A percentile compares a stretch with the other conserved stretches of the same genome.
Conservation (phyloP, 2,329 filamentous ascomycete species). For the Epichloe bromicola region DNA sequence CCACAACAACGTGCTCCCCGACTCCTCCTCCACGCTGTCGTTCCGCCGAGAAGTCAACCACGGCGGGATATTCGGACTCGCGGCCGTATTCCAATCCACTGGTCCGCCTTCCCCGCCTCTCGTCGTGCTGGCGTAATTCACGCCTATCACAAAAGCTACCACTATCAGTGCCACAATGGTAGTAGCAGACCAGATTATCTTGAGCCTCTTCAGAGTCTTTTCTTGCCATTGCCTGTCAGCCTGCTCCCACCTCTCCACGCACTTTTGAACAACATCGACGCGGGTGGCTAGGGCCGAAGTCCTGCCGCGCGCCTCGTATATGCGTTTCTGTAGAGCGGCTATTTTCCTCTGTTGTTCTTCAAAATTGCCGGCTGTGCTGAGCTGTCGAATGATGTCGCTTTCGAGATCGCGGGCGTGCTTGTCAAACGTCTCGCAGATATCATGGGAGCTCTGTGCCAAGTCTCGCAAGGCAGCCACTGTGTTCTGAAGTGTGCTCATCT, state of each 20-base stretch:
- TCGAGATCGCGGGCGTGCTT: conserved; percentile 45
- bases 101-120: not conserved
- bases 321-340: conserved; percentile 44
- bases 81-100: conserved; percentile 1
- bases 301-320: conserved; percentile 45
- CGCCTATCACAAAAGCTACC: conserved; percentile 27
- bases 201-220: conserved; percentile 48
- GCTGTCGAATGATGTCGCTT: conserved; percentile 45
- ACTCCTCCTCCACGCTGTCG: conserved; percentile 9
- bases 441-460: conserved; percentile 47
- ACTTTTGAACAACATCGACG: conserved; percentile 48
- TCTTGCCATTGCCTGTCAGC: conserved; percentile 57
- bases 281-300: conserved; percentile 47
- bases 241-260: conserved; percentile 55
- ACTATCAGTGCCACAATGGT: conserved; percentile 34
- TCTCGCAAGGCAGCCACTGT: conserved; percentile 54
- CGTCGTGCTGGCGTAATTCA: conserved; percentile 11
- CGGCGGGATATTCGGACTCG: conserved; percentile 5
- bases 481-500: conserved; percentile 48
- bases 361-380: conserved; percentile 49
- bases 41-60: conserved; percentile 8
- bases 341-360: conserved; percentile 53
- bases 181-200: conserved; percentile 49
- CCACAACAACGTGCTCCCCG: conserved; percentile 12
- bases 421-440: conserved; percentile 46